Evolutionary conservation across 345 rosid genomes (phyloP), one percentile per base, ranked within the genome.

Genomic region (Geranium brycei): DNA sequence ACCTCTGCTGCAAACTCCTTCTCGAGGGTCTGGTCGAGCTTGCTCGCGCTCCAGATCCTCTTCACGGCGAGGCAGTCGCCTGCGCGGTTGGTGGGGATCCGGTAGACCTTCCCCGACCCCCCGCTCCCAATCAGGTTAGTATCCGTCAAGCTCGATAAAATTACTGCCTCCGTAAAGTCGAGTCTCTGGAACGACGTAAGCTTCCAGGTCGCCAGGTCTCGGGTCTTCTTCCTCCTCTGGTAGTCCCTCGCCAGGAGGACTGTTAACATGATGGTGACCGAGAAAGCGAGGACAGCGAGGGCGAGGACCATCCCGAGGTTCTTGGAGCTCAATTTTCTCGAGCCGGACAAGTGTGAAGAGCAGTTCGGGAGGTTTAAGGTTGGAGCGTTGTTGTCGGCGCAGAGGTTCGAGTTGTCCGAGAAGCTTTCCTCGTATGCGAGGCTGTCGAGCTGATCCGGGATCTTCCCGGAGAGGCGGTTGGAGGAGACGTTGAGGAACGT

Each of bases 101-200:
- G 79, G 77, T 90, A 90, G 19, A 93, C 93, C 71, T 90, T 87
- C 17, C 97, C 99, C 1, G 95, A 86, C 17, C 97, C 97, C 2
- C 99, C 99, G 40, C 90, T 86, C 58, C 99, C 99, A 4, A 93
- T 80, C 75, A 87, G 76, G 60, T 85, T 87, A n/a, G 63, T 59
- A 40, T 93, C 99, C 63, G 79, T 80, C 78, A 93, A 69, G 63
- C 73, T 86, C 41, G 82, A 71, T 75, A 93, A 30, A 51, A 93
- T 78, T 69, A 73, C 78, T 4, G 75, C 83, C 66, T 82, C 86
- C 1, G 82, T 77, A 72, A 93, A 93, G 32, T 82, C 81, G 68
- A 90, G 69, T 57, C 72, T 76, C 28, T 90, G 96, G 69, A 92
- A 92, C 0, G 96, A 82, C 17, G 93, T 92, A 17, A 92, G 72